Evolutionary conservation across 2,329 filamentous ascomycete genomes (phyloP), one percentile per base, ranked within the genome.

Genomic region (Magnaporthiopsis rhizophila): DNA sequence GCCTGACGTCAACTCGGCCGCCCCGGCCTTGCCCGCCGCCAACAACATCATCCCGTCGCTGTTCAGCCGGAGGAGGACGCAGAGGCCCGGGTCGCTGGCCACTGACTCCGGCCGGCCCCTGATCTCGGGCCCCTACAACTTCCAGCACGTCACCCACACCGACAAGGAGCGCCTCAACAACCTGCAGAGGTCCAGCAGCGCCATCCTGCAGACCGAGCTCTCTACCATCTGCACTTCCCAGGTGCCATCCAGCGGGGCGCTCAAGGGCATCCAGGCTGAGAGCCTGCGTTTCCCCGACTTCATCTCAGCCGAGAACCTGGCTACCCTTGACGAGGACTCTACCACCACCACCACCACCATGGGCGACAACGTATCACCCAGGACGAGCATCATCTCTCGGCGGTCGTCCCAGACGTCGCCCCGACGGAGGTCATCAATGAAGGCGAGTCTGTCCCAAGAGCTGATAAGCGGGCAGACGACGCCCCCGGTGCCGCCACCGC

Each of bases 61-160:
- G 59, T 85, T 86, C 65, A 73, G 78, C 58, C 78, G 83, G 62
- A 79, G 83, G 64, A 82, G 80, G 68, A 68, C 72, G 30, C 68
- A 71, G 62, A 77, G 73, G 63, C 71, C 71, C n/a, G 72, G 73
- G 12, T 60, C 68, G 28, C 65, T 71, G 5, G 70, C 70, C n/a
- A 71, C 72, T 34, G 64, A 68, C 15, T 26, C 61, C 21, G 4
- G 28, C 26, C 81, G 78, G 67, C 70, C 81, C 62, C 80, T 81
- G 64, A 89, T 89, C 64, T 89, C 86, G 0, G 81, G 78, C 0
- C 86, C 86, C 3, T 88, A 86, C 74, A 87, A 88, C 75, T 89
- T 89, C 66, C 85, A 88, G 70, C 86, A 89, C 72, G 78, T 89
- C 45, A 81, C 83, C 4, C 85, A 88, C 71, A 85, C 82, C 15